Evolutionary conservation across 345 rosid genomes (phyloP), one percentile per base, ranked within the genome.

Genomic region (Rhodamnia rubescens): DNA sequence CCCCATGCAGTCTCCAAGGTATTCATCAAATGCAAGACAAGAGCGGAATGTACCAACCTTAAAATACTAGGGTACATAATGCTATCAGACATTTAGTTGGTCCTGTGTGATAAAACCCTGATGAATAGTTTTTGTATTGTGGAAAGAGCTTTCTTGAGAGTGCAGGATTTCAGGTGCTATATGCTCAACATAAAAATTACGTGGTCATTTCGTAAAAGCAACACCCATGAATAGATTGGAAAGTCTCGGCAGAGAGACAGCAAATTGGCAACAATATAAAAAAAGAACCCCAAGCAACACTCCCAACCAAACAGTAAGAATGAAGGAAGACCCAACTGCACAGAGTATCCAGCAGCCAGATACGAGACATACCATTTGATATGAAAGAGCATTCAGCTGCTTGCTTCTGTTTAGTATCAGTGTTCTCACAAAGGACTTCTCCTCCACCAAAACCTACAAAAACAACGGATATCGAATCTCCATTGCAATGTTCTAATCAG

Each of bases 361-460:
- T 53, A 27, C 49, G 55, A 80, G n/a, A 21, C 74, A 84, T 87
- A 95, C 99, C 98, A 96, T 96, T 53, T 83, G 83, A 87, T 54
- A 87, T 32, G 91, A 91, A 74, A 92, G 88, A 53, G 96, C 96
- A 92, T 96, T 96, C 83, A 96, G 90, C 61, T 93, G 96, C 90
- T 89, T 93, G 50, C 95, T 90, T 90, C 92, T 90, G 93, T 96
- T 96, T 32, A 96, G 83, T 26, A 89, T 93, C 87, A 96, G 87
- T 36, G 84, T 92, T 88, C 94, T 93, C 20, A 87, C 92, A 86
- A 11, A 90, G 9, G 88, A 75, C 49, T 85, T 92, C 88, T 87
- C 92, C 90, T 96, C 93, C 83, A 93, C 94, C 85, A 95, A 86
- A 86, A 96, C 88, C 97, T 92, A 64, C 44, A 64, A 32, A 64